These are phyloP conservation scores for Excoecaria cochinchinensis DNA, from an alignment of 345 rosid genomes.

Conservation along the genomic window DNA sequence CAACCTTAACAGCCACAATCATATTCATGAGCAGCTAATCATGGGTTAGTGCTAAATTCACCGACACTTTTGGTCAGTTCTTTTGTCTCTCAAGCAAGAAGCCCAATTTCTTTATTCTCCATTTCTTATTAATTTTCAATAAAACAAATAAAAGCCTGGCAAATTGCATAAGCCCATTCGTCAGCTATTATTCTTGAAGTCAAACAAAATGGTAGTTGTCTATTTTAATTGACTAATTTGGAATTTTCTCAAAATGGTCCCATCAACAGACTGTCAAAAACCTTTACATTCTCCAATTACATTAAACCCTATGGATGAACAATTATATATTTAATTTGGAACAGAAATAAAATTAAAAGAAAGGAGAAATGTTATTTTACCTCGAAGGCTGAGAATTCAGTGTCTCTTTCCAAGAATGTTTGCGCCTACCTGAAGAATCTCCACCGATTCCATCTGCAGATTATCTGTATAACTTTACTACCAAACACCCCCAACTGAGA, in stretches of 20 bases:
- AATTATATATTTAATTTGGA: not conserved
- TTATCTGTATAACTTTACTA: constrained; percentile 3
- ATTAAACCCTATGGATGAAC: constrained; percentile 8
- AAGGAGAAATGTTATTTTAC: constrained; percentile 13
- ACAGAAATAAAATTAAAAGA: not conserved
- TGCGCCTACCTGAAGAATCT: constrained; percentile 30
- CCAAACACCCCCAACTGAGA: not conserved
- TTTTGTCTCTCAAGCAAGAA: constrained; percentile 34
- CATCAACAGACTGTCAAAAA: constrained; percentile 51
- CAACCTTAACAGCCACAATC: constrained; percentile 31
- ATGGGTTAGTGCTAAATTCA: constrained; percentile 37
- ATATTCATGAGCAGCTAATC: constrained; percentile 44
- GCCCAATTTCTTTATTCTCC: constrained; percentile 22
- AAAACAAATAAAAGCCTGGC: not conserved
- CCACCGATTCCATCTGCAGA: constrained; percentile 33
- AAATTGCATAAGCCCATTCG: constrained; percentile 25
- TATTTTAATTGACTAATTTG: constrained; percentile 33
- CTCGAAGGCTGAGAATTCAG: constrained; percentile 28
- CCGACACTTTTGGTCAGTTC: constrained; percentile 33
- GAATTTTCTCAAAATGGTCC: constrained; percentile 44
- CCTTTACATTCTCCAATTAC: constrained; percentile 19
- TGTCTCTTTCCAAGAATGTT: constrained; percentile 41
- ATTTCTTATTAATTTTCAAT: not conserved
- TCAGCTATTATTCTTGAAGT: constrained; percentile 20
- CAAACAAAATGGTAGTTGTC: constrained; percentile 29